A percentile compares a stretch with the other conserved stretches of the same genome.
Conservation (phyloP, 2,329 filamentous ascomycete genomes). For the Penicillium vulpinum region DNA sequence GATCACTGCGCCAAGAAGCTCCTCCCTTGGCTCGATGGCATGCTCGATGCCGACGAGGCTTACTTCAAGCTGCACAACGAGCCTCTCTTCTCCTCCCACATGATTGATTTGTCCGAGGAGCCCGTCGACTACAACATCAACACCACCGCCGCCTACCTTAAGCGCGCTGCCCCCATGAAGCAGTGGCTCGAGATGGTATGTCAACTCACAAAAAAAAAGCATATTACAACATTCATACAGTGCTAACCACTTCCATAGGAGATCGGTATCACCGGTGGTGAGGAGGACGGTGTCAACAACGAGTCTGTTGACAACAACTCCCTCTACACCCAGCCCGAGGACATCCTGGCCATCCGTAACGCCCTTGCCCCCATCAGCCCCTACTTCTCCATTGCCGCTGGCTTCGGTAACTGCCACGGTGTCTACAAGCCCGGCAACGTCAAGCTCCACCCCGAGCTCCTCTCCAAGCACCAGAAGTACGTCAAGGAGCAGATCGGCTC, state of each 20-base stretch:
- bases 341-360: conserved; percentile 89
- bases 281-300: conserved; percentile 99
- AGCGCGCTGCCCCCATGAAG: conserved; percentile 94
- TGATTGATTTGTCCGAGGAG: conserved; percentile 98
- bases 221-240: background rate
- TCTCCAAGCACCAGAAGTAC: conserved; percentile 93
- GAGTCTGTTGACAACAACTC: conserved; percentile 95
- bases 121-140: conserved; percentile 83
- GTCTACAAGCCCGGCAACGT: conserved; percentile 99
- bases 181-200: conserved; percentile 97
- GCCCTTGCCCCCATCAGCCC: conserved; percentile 80
- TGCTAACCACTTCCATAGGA: conserved; percentile 50
- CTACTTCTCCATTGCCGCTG: conserved; percentile 97
- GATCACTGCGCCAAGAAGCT: conserved; percentile 99
- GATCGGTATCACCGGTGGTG: conserved; percentile 93
- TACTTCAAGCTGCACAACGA: conserved; percentile 93
- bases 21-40: conserved; percentile 93
- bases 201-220: background rate
- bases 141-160: conserved; percentile 89
- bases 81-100: conserved; percentile 94
- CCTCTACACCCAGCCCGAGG: conserved; percentile 96
- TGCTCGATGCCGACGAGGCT: conserved; percentile 89
- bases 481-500: conserved; percentile 76
- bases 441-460: conserved; percentile 91
- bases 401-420: conserved; percentile 98